Conservation (phyloP, 306 rosid species). For the Malus fusca region DNA sequence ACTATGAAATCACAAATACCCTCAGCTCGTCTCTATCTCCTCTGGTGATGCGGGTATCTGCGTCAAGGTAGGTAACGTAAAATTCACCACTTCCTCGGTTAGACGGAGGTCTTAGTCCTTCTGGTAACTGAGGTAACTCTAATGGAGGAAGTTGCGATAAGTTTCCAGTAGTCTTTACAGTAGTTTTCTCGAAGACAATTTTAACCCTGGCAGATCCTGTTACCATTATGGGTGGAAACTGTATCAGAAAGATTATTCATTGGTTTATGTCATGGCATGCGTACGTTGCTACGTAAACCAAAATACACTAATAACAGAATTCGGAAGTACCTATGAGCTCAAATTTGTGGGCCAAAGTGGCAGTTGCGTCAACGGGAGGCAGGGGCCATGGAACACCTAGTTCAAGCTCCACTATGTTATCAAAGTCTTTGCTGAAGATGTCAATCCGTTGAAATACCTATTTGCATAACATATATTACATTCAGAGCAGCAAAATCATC, state of each 20-base stretch:
- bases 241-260: not conserved
- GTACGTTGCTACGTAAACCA: not conserved
- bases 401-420: constrained; percentile 78
- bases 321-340: constrained; percentile 55
- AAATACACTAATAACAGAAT: not conserved
- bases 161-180: constrained; percentile 68
- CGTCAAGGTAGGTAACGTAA: constrained; percentile 76
- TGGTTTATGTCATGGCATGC: not conserved
- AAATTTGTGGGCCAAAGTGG: constrained; percentile 94
- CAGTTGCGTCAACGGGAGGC: constrained; percentile 60
- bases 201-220: constrained; percentile 68
- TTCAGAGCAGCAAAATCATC: not conserved
- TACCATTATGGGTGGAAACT: not conserved
- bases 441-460: constrained; percentile 96
- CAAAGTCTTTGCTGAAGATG: constrained; percentile 72
- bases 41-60: constrained; percentile 65
- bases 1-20: constrained; percentile 76
- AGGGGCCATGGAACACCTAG: constrained; percentile 93
- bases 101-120: constrained; percentile 64
- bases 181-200: constrained; percentile 73
- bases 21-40: constrained; percentile 92
- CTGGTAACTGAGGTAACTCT: constrained; percentile 76
- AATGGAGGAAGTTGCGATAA: constrained; percentile 82
- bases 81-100: constrained; percentile 71
- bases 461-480: not conserved